phyloP scores from a whole-genome alignment of 257 asterid genomes.

The Ocimum tenuiflorum region DNA sequence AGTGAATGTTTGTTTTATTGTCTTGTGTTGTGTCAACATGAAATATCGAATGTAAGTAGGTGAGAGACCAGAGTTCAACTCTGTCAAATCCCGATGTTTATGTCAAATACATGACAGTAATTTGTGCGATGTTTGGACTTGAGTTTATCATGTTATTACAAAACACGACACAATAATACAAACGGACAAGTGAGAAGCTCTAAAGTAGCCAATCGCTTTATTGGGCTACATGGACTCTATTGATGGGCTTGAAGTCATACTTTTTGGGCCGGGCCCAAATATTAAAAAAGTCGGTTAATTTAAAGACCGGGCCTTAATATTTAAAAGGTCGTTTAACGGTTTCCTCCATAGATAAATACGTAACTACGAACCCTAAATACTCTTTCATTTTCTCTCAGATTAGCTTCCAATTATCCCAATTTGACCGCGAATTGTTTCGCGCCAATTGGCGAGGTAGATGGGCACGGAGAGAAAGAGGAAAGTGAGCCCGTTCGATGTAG shows the following conservation, averaged over 20 bases:
- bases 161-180: too few relatives aligned
- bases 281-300: constrained; percentile 4
- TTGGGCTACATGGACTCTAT: neutral
- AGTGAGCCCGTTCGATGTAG: constrained; percentile 89
- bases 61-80: too few relatives aligned
- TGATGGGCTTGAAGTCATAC: neutral
- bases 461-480: constrained; percentile 97
- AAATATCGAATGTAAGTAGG: too few relatives aligned
- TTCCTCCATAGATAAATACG: neutral
- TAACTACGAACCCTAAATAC: constrained; percentile 23
- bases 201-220: too few relatives aligned
- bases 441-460: constrained; percentile 34
- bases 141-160: too few relatives aligned
- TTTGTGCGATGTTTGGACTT: too few relatives aligned
- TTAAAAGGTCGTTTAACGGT: neutral
- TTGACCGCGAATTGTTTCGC: constrained; percentile 2
- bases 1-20: too few relatives aligned
- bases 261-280: constrained; percentile 15
- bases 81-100: too few relatives aligned
- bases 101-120: too few relatives aligned
- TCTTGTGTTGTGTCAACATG: too few relatives aligned
- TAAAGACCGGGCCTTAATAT: constrained; percentile 5
- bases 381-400: neutral
- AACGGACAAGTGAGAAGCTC: too few relatives aligned
- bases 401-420: constrained; percentile 2